Base-by-base conservation (phyloP, 1,284 basidiomycete genomes). In the Vanrija humicola region DNA sequence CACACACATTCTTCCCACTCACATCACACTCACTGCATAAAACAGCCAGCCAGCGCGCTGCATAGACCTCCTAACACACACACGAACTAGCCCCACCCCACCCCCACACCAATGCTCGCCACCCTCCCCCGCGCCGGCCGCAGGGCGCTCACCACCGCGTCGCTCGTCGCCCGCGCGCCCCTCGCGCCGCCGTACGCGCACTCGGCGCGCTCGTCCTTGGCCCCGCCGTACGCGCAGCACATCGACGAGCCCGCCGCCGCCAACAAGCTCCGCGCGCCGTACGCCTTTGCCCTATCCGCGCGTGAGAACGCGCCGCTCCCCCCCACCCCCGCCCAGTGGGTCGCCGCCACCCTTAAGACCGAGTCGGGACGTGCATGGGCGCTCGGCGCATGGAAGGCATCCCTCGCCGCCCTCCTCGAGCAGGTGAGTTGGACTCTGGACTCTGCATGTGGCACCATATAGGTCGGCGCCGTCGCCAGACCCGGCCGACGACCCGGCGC, bases 151-250 rank as follows among this genome's bases (percentile, higher is more conserved):
- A 61, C 59, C 34, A 61, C 59, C 38, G 50, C 47, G 28, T 39
- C 53, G 25, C 48, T 53, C 16, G 39, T 39, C 28, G 9, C 34
- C 5, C 59, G 59, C 42, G 56, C 59, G 2, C 59, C 59, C 19
- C 53, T 61, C 18, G 59, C 59, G 5, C 55, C 59, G 10, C 55
- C 59, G 8, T 61, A 61, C 55, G 39, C 38, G 47, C 59, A 61
- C 55, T 18, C 28, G 26, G 21, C 26, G 21, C 59, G 59, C 42
- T 46, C 52, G 4, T 42, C 55, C 40, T 53, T 61, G 28, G 55
- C 59, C 2, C 52, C 59, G 3, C 59, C 59, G 3, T 61, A 61
- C 55, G 48, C 56, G 26, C 55, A 61, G 50, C 50, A 44, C 8
- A 46, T 55, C 29, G 49, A 46, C 38, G 26, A 46, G 34, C 34